Evolutionary conservation across 192 early-diverging fungal genomes (phyloP).

Genomic region (Coemansia sp.): DNA sequence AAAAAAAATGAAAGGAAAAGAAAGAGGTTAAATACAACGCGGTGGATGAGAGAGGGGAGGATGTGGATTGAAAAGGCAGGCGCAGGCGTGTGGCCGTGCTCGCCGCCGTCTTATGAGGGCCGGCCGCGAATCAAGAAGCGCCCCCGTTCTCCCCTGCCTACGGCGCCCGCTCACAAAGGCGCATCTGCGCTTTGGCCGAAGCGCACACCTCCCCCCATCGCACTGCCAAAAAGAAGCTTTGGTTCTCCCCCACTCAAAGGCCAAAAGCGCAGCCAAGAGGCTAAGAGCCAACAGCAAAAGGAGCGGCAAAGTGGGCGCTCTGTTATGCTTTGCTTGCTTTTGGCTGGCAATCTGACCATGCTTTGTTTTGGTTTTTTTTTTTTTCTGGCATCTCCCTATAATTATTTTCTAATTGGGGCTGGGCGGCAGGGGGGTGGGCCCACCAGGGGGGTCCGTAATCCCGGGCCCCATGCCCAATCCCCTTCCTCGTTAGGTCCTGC

Average conservation of each 20-base stretch:
- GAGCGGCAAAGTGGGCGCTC: slow-evolving; percentile 7
- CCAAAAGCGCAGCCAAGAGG: slow-evolving; percentile 2
- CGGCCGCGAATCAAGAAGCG: slow-evolving; percentile 9
- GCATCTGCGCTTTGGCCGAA: slow-evolving; percentile 6
- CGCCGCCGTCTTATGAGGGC: slow-evolving; percentile 5
- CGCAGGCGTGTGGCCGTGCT: slow-evolving; percentile 6
- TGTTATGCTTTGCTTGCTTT: slow-evolving; percentile 1
- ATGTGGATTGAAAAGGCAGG: slow-evolving; percentile 4
- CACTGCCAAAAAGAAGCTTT: slow-evolving; percentile 3
- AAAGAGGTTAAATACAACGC: slow-evolving; percentile 26
- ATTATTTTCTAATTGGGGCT: not conserved
- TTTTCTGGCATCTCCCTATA: slow-evolving; percentile 5
- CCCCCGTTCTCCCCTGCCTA: slow-evolving; percentile 1
- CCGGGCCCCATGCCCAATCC: slow-evolving; percentile 11
- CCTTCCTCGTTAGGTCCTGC: slow-evolving; percentile 2
- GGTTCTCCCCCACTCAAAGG: not conserved
- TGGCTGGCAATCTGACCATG: not conserved
- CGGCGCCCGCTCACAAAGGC: slow-evolving; percentile 2
- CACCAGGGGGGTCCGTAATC: slow-evolving; percentile 4
- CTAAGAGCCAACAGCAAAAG: not conserved
- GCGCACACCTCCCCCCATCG: not conserved
- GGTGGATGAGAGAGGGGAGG: not conserved
- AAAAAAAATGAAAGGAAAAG: slow-evolving; percentile 28
- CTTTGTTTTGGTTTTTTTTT: slow-evolving; percentile 23
- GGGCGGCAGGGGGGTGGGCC: slow-evolving; percentile 1